Base-by-base conservation (phyloP, 352 stramenopile species). In the Pythium diclinum region DNA sequence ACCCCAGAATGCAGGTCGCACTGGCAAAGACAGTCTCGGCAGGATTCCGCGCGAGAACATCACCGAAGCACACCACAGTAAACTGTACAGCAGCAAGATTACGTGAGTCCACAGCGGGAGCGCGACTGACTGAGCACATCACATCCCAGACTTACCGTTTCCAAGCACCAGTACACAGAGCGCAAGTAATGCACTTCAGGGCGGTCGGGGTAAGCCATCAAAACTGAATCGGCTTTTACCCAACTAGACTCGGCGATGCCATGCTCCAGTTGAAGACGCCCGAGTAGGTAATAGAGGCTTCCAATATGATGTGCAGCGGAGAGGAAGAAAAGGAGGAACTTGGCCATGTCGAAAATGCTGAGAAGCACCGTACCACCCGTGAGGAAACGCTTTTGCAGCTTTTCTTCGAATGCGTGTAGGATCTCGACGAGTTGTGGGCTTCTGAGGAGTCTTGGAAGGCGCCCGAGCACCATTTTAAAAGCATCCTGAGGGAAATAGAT, bases 51-150 rank as follows among this genome's bases (percentile, higher is more conserved):
- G 82, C 76, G 7, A 79, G 55, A 32, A 91, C 79, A 33, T 89
- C 82, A 3, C 82, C 82, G 32, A 91, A 91, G 55, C 82, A 91
- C 30, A 85, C 82, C 9, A 89, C 82, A 14, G 82, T 91, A 46
- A 91, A 91, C 81, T 88, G 30, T 9, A 25, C 6, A 52, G 51
- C 14, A 38, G 7, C 33, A 38, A 13, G 7, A 38, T 38, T 13
- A 38, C 25, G 25, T 38, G 7, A 38, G 33, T 38, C 10, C 33
- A 38, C 33, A 28, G 33, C 7, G 10, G 7, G 33, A 38, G 33
- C 10, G 1, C 33, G 7, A 38, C 33, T 38, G 7, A 13, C 33
- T 13, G 33, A 38, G 33, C 33, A 13, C 33, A 38, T 38, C 7
- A 1, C 7, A 38, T 38, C 33, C 33, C 33, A 9, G 10, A 78